Conservation (phyloP, 495 filamentous ascomycete genomes). For the Penicillium turbatum region DNA sequence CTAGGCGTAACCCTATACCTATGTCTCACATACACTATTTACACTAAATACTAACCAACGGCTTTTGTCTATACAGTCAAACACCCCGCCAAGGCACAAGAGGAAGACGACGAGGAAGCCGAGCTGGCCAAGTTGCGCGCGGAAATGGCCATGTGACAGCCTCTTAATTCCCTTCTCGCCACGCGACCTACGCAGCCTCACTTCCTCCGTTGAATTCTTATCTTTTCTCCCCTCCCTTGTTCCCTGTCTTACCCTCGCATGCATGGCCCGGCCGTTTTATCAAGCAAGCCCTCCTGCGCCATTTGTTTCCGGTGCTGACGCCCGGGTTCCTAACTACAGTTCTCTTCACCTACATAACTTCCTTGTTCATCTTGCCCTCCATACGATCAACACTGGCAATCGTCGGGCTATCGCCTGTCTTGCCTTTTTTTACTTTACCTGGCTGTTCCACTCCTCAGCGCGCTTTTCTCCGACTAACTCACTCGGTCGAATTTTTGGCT, state of each 20-base stretch:
- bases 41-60: slow-evolving; percentile 9
- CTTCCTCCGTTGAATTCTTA: neutral
- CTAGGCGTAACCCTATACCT: neutral
- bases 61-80: slow-evolving; percentile 7
- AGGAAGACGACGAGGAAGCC: slow-evolving; percentile 90
- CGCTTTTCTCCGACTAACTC: neutral
- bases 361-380: slow-evolving; percentile 4
- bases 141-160: slow-evolving; percentile 82
- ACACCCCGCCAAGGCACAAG: slow-evolving; percentile 50
- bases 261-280: slow-evolving; percentile 8
- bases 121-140: slow-evolving; percentile 91
- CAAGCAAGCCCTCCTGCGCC: slow-evolving; percentile 5
- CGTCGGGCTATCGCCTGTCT: neutral
- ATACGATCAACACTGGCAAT: neutral
- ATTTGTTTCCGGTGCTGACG: neutral
- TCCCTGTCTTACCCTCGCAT: neutral
- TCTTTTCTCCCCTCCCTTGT: neutral
- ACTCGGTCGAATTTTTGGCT: neutral
- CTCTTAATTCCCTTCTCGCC: neutral
- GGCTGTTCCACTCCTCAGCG: slow-evolving; percentile 2
- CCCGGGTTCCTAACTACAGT: neutral
- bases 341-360: slow-evolving; percentile 1
- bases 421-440: slow-evolving; percentile 10
- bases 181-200: slow-evolving; percentile 3
- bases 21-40: neutral